Evolutionary conservation across 2,329 filamentous ascomycete species (phyloP), one percentile per base, ranked within the genome.

Genomic region (Onygenales sp.): DNA sequence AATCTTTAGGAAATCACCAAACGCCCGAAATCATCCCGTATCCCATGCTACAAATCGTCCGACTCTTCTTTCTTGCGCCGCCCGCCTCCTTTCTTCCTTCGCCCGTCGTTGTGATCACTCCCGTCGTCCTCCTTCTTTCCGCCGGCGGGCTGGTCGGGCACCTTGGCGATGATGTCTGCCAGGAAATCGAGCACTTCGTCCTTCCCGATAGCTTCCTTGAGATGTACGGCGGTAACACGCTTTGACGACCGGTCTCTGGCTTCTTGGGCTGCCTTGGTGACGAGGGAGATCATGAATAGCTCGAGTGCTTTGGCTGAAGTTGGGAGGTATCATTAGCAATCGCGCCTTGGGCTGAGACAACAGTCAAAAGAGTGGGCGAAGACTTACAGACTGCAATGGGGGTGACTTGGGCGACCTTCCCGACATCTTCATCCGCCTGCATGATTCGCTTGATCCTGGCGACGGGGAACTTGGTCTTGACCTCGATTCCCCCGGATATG

Each of bases 391-490:
- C 92, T 31, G 92, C 93, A 54, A 95, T 94, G 13, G 92, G 92
- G 0, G 93, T 96, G 57, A 97, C 93, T 71, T 98, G 93, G 3
- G 93, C 91, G 8, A 98, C 93, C 73, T 98, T 98, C 57, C 93
- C 93, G 0, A 98, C 91, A 68, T 98, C 93, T 66, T 98, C 93
- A 66, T 98, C 93, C 9, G 92, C 92, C 73, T 98, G 93, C 93
- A 98, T 97, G 64, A 98, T 97, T 50, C 93, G 84, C 78, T 98
- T 98, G 76, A 98, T 98, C 57, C 93, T 82, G 11, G 93, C 93
- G 35, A 95, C 95, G 1, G 93, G 93, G 65, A 98, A 98, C 65
- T 96, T 96, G 36, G 92, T 97, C 71, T 83, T 88, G 62, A 98
- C 89, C 43, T 89, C 70, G 73, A 95, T 73, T 69, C 81, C 69